Conservation (phyloP, 805 yeast species). For the Cephaloascus albidus region DNA sequence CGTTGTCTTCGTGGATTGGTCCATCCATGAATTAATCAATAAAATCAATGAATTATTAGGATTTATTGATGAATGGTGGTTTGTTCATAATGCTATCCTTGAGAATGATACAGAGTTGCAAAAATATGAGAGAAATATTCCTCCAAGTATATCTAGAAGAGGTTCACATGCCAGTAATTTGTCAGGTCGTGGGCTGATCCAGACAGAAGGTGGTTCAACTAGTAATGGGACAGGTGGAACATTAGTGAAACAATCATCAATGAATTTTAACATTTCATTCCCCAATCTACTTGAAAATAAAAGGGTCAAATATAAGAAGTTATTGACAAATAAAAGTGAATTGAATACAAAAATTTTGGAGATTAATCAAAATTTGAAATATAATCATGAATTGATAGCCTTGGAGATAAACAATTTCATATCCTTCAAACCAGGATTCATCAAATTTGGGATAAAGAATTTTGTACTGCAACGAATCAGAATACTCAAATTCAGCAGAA, state of each 20-base stretch:
- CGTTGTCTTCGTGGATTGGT: not conserved
- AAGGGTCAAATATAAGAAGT: constrained; percentile 34
- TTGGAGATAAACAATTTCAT: constrained; percentile 53
- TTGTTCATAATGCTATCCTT: constrained; percentile 15
- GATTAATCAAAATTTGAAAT: constrained; percentile 36
- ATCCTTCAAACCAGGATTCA: constrained; percentile 34
- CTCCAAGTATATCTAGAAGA: not conserved
- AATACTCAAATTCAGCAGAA: constrained; percentile 10
- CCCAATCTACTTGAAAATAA: constrained; percentile 32
- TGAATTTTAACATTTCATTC: not conserved
- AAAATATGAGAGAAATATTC: constrained; percentile 14
- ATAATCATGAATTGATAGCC: constrained; percentile 54
- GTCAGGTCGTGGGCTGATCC: no score
- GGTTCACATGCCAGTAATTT: not conserved
- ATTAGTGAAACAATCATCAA: not conserved
- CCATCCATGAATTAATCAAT: constrained; percentile 10
- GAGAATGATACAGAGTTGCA: constrained; percentile 18
- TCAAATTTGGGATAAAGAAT: constrained; percentile 24
- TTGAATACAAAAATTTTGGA: constrained; percentile 29
- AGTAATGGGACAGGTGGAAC: not conserved
- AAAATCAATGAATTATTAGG: constrained; percentile 13
- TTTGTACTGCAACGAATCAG: constrained; percentile 17
- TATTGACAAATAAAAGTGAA: constrained; percentile 28
- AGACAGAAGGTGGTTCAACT: not conserved
- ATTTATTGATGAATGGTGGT: constrained; percentile 21